Base-by-base conservation (phyloP, 306 rosid species). In the Cicer pinnatifidum region DNA sequence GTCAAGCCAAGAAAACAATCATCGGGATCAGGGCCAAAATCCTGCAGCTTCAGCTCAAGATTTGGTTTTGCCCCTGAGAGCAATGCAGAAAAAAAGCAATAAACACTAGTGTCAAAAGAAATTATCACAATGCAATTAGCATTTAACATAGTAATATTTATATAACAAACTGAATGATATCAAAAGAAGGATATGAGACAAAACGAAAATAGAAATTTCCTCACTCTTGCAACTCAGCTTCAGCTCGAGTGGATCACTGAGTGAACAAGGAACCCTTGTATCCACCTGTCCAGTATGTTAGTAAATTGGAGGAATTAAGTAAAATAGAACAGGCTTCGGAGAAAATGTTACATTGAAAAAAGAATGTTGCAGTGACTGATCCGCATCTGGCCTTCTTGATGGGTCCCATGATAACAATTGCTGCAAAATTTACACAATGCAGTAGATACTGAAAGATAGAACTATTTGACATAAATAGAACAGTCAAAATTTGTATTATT, bases 1-100 rank as follows among this genome's bases (percentile, higher is more conserved):
- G 97, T 83, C 89, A 91, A 82, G 83, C 97, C 97, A 84, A 91
- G 95, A 84, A 91, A 91, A 84, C 95, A 91, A 78, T 89, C 97
- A 85, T 89, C 89, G 17, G 92, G 86, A 59, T 91, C 97, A 53
- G 91, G 88, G 74, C 91, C 92, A 82, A 91, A 91, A 88, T 89
- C 92, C 40, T 84, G 86, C 78, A 91, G 68, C 72, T 87, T 91
- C 73, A 89, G 83, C 88, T 91, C 97, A 65, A 91, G 95, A 48
- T 88, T 85, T 82, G 97, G 89, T 85, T 82, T 86, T 80, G 86
- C 84, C 80, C 91, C 95, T 89, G 87, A 35, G 39, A 72, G 77
- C 46, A 62, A 62, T 19, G 60, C 50, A 75, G 10, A 63, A 73
- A 79, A 60, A 79, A 71, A 62, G 52, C 39, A 71, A 80, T 77